Conservation (phyloP, 495 filamentous ascomycete species). For the Mytilinidion resinicola region DNA sequence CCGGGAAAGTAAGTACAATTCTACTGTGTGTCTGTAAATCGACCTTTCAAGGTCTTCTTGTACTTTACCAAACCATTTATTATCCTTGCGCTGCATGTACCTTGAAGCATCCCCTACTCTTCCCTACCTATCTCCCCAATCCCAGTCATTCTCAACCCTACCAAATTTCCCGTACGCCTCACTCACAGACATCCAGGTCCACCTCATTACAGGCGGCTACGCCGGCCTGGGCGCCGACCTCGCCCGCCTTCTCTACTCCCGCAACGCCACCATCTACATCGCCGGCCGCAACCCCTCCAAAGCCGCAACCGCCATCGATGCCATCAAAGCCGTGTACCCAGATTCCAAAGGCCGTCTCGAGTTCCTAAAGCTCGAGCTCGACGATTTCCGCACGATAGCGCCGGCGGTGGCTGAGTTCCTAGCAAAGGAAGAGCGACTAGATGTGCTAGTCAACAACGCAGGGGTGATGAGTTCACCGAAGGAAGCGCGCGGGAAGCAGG, state of each 20-base stretch:
- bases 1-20: not conserved
- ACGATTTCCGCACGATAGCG: slow-evolving; percentile 43
- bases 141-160: not conserved
- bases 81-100: too few relatives aligned
- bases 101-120: not conserved
- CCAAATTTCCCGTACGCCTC: not conserved
- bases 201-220: slow-evolving; percentile 20
- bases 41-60: too few relatives aligned
- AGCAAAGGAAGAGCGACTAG: slow-evolving; percentile 36
- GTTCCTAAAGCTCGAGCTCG: slow-evolving; percentile 40
- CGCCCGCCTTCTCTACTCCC: slow-evolving; percentile 35
- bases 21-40: too few relatives aligned
- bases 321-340: slow-evolving; percentile 22
- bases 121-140: not conserved
- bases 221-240: slow-evolving; percentile 36
- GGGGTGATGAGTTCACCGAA: slow-evolving; percentile 39
- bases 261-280: slow-evolving; percentile 38
- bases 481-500: slow-evolving; percentile 29
- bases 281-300: slow-evolving; percentile 31
- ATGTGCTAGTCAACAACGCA: slow-evolving; percentile 49
- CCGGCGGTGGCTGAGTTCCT: slow-evolving; percentile 38
- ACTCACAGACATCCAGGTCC: not conserved
- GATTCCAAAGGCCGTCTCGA: slow-evolving; percentile 33
- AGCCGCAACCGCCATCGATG: slow-evolving; percentile 35
- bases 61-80: too few relatives aligned